Conservation (phyloP, 495 filamentous ascomycete species). For the Parachaetomium inaequale region DNA sequence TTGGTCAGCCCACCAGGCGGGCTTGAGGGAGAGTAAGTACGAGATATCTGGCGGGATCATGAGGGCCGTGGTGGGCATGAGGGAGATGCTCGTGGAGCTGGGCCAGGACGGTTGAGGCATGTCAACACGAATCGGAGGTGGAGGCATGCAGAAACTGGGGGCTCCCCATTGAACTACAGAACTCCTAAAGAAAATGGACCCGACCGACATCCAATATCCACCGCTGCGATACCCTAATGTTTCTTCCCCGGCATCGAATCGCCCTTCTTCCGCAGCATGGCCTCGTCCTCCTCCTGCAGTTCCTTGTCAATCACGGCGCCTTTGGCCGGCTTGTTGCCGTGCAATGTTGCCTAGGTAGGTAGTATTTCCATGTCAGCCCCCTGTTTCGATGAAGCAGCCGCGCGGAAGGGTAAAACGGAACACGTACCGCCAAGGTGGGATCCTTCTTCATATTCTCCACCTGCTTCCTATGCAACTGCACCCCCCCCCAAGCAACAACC, state of each 20-base stretch:
- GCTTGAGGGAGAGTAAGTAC: no score
- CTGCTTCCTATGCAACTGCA: conserved; percentile 7
- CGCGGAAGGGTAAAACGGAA: background rate
- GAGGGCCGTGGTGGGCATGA: no score
- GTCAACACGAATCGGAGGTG: no score
- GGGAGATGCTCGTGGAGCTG: no score
- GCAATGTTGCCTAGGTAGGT: conserved; percentile 23
- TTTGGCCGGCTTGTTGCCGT: conserved; percentile 25
- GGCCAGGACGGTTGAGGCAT: no score
- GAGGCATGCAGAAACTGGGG: no score
- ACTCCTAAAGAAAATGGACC: background rate
- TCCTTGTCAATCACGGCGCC: conserved; percentile 32
- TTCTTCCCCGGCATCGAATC: conserved; percentile 4
- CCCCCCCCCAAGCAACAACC: background rate
- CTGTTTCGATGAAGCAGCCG: background rate
- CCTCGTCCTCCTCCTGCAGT: conserved; percentile 26
- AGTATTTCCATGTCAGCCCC: background rate
- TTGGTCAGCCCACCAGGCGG: no score
- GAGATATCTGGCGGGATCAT: no score
- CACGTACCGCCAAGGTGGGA: conserved; percentile 24
- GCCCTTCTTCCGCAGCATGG: conserved; percentile 22
- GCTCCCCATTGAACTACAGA: no score
- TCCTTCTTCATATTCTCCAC: conserved; percentile 26
- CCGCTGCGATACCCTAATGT: background rate
- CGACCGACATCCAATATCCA: background rate